Evolutionary conservation across 2,329 filamentous ascomycete genomes (phyloP).

Genomic region (Metarhizium guizhouense): DNA sequence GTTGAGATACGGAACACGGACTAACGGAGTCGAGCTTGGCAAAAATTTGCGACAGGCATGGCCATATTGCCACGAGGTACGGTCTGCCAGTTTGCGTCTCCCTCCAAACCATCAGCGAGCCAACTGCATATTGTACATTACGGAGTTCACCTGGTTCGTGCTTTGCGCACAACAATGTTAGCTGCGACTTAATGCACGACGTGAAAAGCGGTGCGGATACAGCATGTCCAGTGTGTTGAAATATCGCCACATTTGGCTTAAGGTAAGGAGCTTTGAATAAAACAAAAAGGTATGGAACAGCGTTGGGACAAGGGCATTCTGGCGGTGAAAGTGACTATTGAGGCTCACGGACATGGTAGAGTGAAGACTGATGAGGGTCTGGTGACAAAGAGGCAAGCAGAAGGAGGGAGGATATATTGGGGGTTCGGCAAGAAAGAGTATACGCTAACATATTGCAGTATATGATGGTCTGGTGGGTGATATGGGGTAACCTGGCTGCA

Average conservation of each 20-base stretch:
- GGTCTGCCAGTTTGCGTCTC: no score
- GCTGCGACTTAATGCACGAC: background rate
- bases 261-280: background rate
- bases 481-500: no score
- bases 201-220: background rate
- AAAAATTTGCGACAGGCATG: background rate
- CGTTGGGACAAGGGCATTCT: background rate
- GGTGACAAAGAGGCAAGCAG: no score
- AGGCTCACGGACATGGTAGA: background rate
- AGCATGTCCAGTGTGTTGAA: background rate
- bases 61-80: background rate
- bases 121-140: no score
- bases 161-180: background rate
- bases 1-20: background rate
- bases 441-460: no score
- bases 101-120: no score
- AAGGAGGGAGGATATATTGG: no score
- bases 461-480: no score
- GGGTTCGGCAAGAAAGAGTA: no score
- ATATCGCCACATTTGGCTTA: background rate
- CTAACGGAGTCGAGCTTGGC: background rate
- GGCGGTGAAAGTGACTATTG: background rate
- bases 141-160: no score
- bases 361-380: no score
- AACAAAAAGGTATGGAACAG: background rate